Conservation (phyloP, 2,329 filamentous ascomycete genomes). For the Nothophaeocryptopus gaeumannii region DNA sequence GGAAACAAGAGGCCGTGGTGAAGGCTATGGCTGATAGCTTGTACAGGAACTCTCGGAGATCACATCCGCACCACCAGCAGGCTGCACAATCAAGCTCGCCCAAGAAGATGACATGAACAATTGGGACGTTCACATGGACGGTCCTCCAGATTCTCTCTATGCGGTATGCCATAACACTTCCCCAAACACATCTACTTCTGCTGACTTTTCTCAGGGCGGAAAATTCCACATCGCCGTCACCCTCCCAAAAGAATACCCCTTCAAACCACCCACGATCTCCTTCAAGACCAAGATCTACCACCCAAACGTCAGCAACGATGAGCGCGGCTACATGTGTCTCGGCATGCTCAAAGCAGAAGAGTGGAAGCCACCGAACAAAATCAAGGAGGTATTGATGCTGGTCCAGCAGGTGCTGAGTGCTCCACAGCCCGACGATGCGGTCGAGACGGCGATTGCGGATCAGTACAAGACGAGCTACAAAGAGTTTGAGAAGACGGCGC, state of each 20-base stretch:
- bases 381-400: conserved; percentile 72
- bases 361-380: conserved; percentile 86
- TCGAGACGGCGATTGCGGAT: conserved; percentile 82
- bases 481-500: conserved; percentile 72
- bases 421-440: conserved; percentile 84
- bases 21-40: conserved; percentile 5
- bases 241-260: conserved; percentile 80
- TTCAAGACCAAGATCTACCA: conserved; percentile 94
- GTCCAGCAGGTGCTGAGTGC: conserved; percentile 71
- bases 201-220: conserved; percentile 55
- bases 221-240: conserved; percentile 69
- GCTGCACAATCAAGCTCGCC: conserved; percentile 55
- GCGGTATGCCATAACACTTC: conserved; percentile 48
- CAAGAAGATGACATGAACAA: conserved; percentile 65
- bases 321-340: conserved; percentile 80
- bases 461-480: conserved; percentile 69
- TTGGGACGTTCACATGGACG: conserved; percentile 67
- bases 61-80: conserved; percentile 53
- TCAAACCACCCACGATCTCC: conserved; percentile 76
- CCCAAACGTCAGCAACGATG: conserved; percentile 88
- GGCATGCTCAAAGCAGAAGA: conserved; percentile 77
- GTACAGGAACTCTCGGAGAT: conserved; percentile 61
- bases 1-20: conserved; percentile 2
- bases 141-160: conserved; percentile 63
- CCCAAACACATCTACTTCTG: neutral